Percentiles rank a stretch among this genome's conserved stretches.
Conservation (phyloP, 176 grass and related monocot species). For the Metroxylon sagu region DNA sequence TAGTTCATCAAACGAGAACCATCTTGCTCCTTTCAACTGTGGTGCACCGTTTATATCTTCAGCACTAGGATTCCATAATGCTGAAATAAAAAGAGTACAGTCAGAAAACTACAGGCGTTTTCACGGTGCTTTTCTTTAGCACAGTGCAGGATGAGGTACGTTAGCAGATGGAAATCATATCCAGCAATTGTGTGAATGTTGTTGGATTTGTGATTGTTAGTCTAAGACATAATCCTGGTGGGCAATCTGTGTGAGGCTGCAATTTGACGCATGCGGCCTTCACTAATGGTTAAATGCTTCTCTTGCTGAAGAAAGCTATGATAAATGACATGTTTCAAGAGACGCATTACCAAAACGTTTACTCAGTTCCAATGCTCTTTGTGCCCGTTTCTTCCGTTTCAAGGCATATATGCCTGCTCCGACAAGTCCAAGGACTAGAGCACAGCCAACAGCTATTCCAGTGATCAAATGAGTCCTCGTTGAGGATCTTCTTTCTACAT, state of each 20-base stretch:
- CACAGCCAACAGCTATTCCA: constrained; percentile 69
- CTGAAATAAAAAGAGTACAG: constrained; percentile 24
- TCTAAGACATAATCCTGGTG: too few species aligned
- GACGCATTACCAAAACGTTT: constrained; percentile 56
- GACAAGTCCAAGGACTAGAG: constrained; percentile 54
- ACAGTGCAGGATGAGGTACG: too few species aligned
- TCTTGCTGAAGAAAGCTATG: too few species aligned
- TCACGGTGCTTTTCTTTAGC: too few species aligned
- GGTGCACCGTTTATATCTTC: constrained; percentile 64
- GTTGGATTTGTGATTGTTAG: too few species aligned
- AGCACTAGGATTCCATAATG: constrained; percentile 47
- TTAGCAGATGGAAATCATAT: too few species aligned
- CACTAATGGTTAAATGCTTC: too few species aligned
- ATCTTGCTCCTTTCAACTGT: constrained; percentile 81
- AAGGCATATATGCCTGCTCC: constrained; percentile 51
- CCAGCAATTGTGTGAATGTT: too few species aligned
- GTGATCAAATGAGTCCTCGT: constrained; percentile 50
- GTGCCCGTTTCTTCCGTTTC: constrained; percentile 44
- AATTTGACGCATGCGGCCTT: too few species aligned
- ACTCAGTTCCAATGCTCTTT: constrained; percentile 70
- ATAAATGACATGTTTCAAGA: neutral
- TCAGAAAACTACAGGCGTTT: too few species aligned
- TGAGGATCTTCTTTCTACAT: constrained; percentile 27
- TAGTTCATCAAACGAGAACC: constrained; percentile 83
- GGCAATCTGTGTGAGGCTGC: too few species aligned